Evolutionary conservation across 495 filamentous ascomycete genomes (phyloP), one percentile per base, ranked within the genome.

Genomic region (Xylaria palmicola): DNA sequence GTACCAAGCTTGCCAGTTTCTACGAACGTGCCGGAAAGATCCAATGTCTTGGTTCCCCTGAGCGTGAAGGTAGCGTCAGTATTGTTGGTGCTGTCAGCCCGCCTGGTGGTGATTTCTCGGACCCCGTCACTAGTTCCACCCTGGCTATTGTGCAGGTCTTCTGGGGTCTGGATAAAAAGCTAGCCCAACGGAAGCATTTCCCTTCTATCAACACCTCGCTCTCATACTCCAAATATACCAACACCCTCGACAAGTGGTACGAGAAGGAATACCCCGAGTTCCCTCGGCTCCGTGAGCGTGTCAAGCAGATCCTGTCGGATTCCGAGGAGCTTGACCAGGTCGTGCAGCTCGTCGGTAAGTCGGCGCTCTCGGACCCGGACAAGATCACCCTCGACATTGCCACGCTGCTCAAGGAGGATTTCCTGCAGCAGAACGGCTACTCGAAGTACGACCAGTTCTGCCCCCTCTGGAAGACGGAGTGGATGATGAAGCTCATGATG

Each of bases 401-500:
- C 24, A 86, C 85, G 22, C 78, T 99, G 61, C 78, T 99, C 71
- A 99, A 99, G 85, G 94, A 99, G 66, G 94, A 99, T 74, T 99
- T 99, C 82, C 74, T 99, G 61, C 94, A 99, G 78, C 94, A 99
- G 74, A 99, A 99, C 78, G 94, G 94, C 36, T 99, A 99, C 83
- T 93, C 90, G 72, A 90, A 97, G 73, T 97, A 98, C 74, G 95
- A 99, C 74, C 91, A 97, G 79, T 98, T 94, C 85, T 99, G 94
- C 72, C 94, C 94, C 34, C 81, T 99, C 71, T 99, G 93, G 93
- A 99, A 99, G 86, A 99, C 94, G 4, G 87, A 93, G 71, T 99
- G 95, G 85, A 97, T 99, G 94, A 99, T 99, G 94, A 96, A 94
- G 83, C 86, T 88, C 47, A 97, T 99, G 85, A 92, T 98, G 86